These are phyloP conservation scores for Neurospora cerealis DNA, from an alignment of 495 filamentous ascomycete genomes.

Conservation along the genomic window DNA sequence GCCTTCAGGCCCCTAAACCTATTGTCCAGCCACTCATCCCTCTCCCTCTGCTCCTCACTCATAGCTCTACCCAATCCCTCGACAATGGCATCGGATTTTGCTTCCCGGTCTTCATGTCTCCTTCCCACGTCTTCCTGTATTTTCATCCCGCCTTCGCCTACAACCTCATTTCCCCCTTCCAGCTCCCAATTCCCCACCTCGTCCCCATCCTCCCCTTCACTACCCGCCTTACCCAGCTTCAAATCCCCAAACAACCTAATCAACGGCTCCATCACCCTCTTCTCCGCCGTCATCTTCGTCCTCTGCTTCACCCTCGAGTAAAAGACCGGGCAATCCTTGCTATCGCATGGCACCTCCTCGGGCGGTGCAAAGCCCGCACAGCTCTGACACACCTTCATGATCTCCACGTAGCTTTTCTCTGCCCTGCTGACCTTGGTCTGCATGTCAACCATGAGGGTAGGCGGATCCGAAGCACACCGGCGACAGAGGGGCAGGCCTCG, in stretches of 20 bases:
- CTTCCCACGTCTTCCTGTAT: not conserved
- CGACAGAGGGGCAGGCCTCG: slow-evolving; percentile 42
- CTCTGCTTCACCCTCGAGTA: slow-evolving; percentile 71
- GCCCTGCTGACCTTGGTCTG: slow-evolving; percentile 47
- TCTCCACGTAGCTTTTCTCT: slow-evolving; percentile 53
- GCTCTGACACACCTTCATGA: slow-evolving; percentile 71
- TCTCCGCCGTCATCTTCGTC: slow-evolving; percentile 49
- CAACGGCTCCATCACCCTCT: slow-evolving; percentile 43
- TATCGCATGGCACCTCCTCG: slow-evolving; percentile 78
- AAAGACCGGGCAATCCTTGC: slow-evolving; percentile 85
- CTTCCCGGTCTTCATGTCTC: not conserved
- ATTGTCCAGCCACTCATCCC: not conserved
- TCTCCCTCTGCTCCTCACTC: not conserved
- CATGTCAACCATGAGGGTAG: slow-evolving; percentile 52
- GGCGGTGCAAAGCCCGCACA: slow-evolving; percentile 63
- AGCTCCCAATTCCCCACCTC: not conserved
- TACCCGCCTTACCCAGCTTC: slow-evolving; percentile 22
- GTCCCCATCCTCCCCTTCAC: slow-evolving; percentile 13
- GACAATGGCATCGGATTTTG: not conserved
- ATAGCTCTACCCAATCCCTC: not conserved
- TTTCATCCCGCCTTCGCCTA: not conserved
- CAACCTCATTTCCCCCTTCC: not conserved
- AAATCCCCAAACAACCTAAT: slow-evolving; percentile 43
- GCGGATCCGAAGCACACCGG: slow-evolving; percentile 46
- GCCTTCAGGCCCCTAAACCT: not conserved